These are phyloP conservation scores for Boletus pseudo-olivaceus DNA, from an alignment of 768 basidiomycete genomes.

Conservation along the genomic window DNA sequence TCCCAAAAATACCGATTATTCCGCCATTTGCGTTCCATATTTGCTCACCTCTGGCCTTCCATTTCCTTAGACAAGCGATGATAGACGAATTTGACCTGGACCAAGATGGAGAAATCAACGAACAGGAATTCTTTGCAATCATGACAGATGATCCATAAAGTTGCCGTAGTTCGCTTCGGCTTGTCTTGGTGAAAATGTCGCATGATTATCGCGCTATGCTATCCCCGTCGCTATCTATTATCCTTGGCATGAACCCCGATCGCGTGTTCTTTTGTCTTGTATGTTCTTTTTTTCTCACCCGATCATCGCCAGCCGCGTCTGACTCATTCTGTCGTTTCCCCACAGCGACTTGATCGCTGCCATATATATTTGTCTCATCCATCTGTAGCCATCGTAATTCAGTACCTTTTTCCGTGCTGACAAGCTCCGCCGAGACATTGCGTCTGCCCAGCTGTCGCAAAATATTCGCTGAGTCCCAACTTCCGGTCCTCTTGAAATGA, in stretches of 20 bases:
- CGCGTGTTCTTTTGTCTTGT: slow-evolving; percentile 16
- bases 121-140: slow-evolving; percentile 94
- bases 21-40: slow-evolving; percentile 19
- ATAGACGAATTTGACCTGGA: slow-evolving; percentile 99
- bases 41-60: slow-evolving; percentile 31
- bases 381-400: slow-evolving; percentile 21
- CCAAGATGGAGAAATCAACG: slow-evolving; percentile 95
- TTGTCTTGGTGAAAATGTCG: background rate
- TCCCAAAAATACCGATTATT: slow-evolving; percentile 15
- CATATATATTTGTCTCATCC: slow-evolving; percentile 13
- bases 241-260: slow-evolving; percentile 21
- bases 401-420: background rate
- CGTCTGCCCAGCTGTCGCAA: background rate
- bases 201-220: slow-evolving; percentile 7
- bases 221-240: slow-evolving; percentile 18
- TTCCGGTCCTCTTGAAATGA: slow-evolving; percentile 9
- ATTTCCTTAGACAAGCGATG: slow-evolving; percentile 86
- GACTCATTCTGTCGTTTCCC: slow-evolving; percentile 12
- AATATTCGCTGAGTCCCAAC: slow-evolving; percentile 18
- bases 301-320: slow-evolving; percentile 12
- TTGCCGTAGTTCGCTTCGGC: background rate
- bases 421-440: slow-evolving; percentile 23
- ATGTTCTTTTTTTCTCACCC: slow-evolving; percentile 18
- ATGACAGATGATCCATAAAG: slow-evolving; percentile 91
- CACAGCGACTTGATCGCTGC: slow-evolving; percentile 23